Base-by-base conservation (phyloP, 1,284 basidiomycete genomes). In the Austroboletus olivaceoglutinosus region DNA sequence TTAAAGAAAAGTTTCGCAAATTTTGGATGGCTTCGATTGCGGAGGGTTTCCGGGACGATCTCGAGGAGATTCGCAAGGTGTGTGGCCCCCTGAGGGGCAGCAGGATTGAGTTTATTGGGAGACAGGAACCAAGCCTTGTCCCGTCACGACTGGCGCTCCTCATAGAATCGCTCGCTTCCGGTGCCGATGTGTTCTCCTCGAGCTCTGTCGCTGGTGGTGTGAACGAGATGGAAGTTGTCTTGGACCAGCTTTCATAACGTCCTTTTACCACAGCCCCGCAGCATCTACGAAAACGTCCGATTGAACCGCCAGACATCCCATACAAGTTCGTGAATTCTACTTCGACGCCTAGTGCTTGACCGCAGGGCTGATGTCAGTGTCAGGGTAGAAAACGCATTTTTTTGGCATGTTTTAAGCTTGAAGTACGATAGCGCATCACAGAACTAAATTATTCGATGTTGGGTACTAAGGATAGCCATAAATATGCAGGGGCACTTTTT, bases 1-100 rank as follows among this genome's bases (percentile, higher is more conserved):
- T 91, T 59, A 83, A 80, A 56, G 80, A 80, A 25, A 79, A 75
- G 38, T 91, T 91, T 62, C 72, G 81, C 49, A 84, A 83, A 62
- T 89, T 91, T 62, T 91, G 88, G 87, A 89, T 91, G 86, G 68
- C 80, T 4, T 80, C 83, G 3, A 76, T 91, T 5, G 88, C 83
- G 1, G 88, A 91, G 64, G 86, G 81, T 16, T 91, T 91, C 68
- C 78, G 78, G 54, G 83, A 87, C 45, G 89, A 91, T 64, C 71
- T 91, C 18, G 85, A 89, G 59, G 77, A 83, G 59, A 84, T 91
- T 59, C 81, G 84, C 38, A 89, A 89, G 75, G 88, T 49, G 23
- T 21, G 52, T 38, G 12, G 18, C 4, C 23, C 30, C 19, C n/a
- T 7, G 10, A 23, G 7, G 1, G 22, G 29, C 4, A 12, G 3